Evolutionary conservation across 352 stramenopile species (phyloP), one percentile per base, ranked within the genome.

Genomic region (Phytopythium vexans): DNA sequence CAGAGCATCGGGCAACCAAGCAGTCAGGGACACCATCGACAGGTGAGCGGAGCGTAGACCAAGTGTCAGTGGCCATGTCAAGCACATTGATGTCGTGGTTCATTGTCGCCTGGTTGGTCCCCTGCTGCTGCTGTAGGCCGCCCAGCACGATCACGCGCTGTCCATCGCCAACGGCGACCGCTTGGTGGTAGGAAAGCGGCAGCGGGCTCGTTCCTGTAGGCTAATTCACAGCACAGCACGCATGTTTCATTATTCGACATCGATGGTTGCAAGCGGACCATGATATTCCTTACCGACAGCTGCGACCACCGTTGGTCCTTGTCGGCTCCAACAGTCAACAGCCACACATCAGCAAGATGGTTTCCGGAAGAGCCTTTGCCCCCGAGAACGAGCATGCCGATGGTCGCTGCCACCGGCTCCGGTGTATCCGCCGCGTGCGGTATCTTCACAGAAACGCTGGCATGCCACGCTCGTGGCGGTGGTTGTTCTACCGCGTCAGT

Each of bases 71-170:
- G 4, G 31, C 35, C 34, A 93, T 41, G 49, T 91, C 78, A 14
- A 93, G 62, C 3, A 89, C 41, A 36, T 68, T 57, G 21, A 90
- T 62, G 5, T 35, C 41, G 21, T 68, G 53, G 11, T 74, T 68
- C 37, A 88, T 69, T 38, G 54, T 36, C 39, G 9, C 7, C 37
- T 3, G 39, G 37, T 21, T 40, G 40, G 44, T 46, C 15, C 12
- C 53, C 14, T 50, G 40, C 2, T 52, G 43, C 0, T 60, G 49
- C 7, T 74, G 64, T 21, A 51, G 72, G 0, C 77, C 77, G 16
- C 77, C 79, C 16, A 86, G 8, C 27, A 93, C 68, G 2, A 86
- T 41, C 12, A 92, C 43, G 31, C 77, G 66, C 1, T 54, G 47
- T 1, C 69, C 62, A 37, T 75, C 60, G 2, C 70, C 59, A 9